Conservation (phyloP, 345 rosid species). For the Populus ilicifolia region DNA sequence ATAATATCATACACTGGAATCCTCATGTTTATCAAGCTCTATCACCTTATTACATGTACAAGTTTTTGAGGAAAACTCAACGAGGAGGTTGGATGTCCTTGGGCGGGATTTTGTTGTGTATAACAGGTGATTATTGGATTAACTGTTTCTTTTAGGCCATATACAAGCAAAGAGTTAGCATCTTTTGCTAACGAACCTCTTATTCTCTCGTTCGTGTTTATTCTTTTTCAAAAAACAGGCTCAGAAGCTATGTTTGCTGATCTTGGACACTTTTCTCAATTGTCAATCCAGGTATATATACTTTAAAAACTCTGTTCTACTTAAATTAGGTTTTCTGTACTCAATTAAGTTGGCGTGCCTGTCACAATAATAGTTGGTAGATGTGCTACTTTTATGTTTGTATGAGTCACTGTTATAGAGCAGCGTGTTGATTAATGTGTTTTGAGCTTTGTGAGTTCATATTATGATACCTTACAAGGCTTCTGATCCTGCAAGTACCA, state of each 20-base stretch:
- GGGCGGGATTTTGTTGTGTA: constrained; percentile 83
- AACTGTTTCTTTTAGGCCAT: background rate
- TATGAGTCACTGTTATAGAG: background rate
- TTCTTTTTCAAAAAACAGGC: constrained; percentile 37
- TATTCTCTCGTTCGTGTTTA: background rate
- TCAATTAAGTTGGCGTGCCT: background rate
- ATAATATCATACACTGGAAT: constrained; percentile 76
- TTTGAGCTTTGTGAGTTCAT: background rate
- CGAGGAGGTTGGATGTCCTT: constrained; percentile 83
- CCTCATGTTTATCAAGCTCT: constrained; percentile 83
- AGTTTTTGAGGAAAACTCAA: constrained; percentile 73
- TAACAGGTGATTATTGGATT: constrained; percentile 51
- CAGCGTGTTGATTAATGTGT: background rate
- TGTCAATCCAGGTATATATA: constrained; percentile 70
- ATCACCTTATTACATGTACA: constrained; percentile 75
- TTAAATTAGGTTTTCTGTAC: background rate
- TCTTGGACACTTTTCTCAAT: constrained; percentile 88
- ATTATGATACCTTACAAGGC: background rate
- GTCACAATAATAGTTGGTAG: background rate
- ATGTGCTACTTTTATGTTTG: background rate
- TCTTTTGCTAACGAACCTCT: background rate
- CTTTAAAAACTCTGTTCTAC: background rate
- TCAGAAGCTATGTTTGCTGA: constrained; percentile 98
- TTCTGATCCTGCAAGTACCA: background rate
- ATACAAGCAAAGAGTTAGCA: background rate